Conservation (phyloP, 2,329 filamentous ascomycete genomes). For the Ustilaginoidea virens region DNA sequence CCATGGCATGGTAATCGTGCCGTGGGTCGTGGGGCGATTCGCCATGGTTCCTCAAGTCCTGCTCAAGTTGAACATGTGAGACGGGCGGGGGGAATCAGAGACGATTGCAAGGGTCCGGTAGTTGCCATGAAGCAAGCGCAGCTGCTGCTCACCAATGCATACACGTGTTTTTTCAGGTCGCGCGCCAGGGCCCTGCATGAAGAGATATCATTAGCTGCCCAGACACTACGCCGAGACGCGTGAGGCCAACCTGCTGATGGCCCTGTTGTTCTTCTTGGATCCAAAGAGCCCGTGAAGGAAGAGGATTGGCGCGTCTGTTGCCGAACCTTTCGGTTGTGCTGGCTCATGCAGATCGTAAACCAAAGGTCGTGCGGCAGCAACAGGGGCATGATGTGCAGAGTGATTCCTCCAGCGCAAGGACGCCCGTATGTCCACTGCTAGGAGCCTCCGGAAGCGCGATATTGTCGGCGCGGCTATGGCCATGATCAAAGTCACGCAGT, state of each 20-base stretch:
- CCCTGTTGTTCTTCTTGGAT: constrained; percentile 88
- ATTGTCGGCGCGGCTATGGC: too few relatives aligned
- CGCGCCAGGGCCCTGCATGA: constrained; percentile 55
- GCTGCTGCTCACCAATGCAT: constrained; percentile 50
- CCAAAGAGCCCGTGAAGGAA: constrained; percentile 90
- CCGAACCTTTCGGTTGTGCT: constrained; percentile 20
- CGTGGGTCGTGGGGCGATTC: constrained; percentile 62
- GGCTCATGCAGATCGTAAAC: constrained; percentile 55
- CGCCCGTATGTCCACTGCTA: too few relatives aligned
- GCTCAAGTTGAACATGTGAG: constrained; percentile 5
- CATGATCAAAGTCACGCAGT: too few relatives aligned
- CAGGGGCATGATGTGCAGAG: too few relatives aligned
- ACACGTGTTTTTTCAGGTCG: constrained; percentile 67
- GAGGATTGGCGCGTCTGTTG: constrained; percentile 49
- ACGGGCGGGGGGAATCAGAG: too few relatives aligned
- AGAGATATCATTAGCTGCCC: too few relatives aligned
- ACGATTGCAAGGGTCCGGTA: too few relatives aligned
- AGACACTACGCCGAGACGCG: too few relatives aligned
- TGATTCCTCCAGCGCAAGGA: too few relatives aligned
- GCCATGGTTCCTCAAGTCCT: constrained; percentile 90
- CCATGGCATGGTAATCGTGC: constrained; percentile 74
- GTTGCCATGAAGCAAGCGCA: too few relatives aligned
- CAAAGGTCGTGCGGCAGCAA: too few relatives aligned
- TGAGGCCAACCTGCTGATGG: constrained; percentile 71
- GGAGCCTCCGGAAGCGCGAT: too few relatives aligned